Evolutionary conservation across 225 moss, liverwort and hornwort species (phyloP), one percentile per base, ranked within the genome.

Genomic region (Asterella californica): DNA sequence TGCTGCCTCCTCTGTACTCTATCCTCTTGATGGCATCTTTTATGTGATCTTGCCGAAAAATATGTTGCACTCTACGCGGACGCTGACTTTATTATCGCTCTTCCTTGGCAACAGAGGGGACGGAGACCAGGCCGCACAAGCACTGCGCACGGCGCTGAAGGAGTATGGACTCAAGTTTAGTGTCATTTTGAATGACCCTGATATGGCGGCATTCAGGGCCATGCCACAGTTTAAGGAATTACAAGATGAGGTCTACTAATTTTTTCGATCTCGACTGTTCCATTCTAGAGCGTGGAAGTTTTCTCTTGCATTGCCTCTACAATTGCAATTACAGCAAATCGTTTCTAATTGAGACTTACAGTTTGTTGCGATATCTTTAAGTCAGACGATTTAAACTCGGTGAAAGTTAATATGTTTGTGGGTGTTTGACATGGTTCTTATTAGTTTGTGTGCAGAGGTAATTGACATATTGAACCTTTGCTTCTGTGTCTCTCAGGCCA

Each of bases 171-270:
- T 97, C 29, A 97, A 94, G 73, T 97, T 97, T 79, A 97, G 89
- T 85, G 90, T 94, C 60, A 93, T 97, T 79, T 84, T 97, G 85
- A 92, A 82, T 65, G 97, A 97, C 78, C 88, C 92, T 60, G 97
- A 93, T 48, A 87, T 97, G 97, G 93, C 97, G 36, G 75, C 90
- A 22, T 97, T 94, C 72, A 90, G 97, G 80, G 92, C 94, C 53
- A 89, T 90, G 94, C 91, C 91, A 53, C 89, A 94, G 69, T 97
- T 94, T 42, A 91, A 88, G 80, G 74, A 88, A 70, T 81, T 97
- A 66, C 94, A 92, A 80, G 90, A 94, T n/a, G 97, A 97, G 97
- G 97, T 93, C 52, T 59, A 12, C 48, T 18, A 33, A 42, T 22
- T 59, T 34, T n/a, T 74, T 50, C 54, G 4, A 22, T 61, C 9